These are phyloP conservation scores for Venturia nashicola DNA, from an alignment of 2,329 filamentous ascomycete genomes.

Conservation along the genomic window DNA sequence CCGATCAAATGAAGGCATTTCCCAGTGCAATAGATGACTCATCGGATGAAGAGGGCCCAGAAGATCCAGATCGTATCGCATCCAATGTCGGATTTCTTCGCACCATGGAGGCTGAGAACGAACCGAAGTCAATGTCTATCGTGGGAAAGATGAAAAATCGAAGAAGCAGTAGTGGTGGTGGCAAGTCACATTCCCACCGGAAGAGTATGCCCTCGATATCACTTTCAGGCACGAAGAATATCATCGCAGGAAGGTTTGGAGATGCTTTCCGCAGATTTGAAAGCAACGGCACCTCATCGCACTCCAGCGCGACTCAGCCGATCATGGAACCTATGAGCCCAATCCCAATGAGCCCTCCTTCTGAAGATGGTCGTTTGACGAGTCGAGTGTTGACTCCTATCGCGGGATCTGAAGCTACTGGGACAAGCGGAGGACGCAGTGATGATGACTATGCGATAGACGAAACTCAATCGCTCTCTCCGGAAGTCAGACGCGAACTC, in stretches of 20 bases:
- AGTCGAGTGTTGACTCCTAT: slow-evolving; percentile 45
- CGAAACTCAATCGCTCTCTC: slow-evolving; percentile 60
- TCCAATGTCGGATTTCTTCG: slow-evolving; percentile 78
- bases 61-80: slow-evolving; percentile 49
- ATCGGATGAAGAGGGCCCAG: slow-evolving; percentile 34
- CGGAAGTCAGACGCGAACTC: slow-evolving; percentile 80
- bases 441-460: slow-evolving; percentile 54
- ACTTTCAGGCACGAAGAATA: slow-evolving; percentile 62
- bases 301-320: slow-evolving; percentile 8
- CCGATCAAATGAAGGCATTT: slow-evolving; percentile 15
- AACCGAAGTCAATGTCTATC: slow-evolving; percentile 29
- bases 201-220: slow-evolving; percentile 58
- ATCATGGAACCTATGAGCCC: slow-evolving; percentile 20
- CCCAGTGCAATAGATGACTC: slow-evolving; percentile 23
- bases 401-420: slow-evolving; percentile 62
- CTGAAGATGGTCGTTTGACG: slow-evolving; percentile 12
- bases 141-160: slow-evolving; percentile 34
- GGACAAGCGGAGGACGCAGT: slow-evolving; percentile 48
- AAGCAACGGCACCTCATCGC: slow-evolving; percentile 25
- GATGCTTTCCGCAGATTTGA: slow-evolving; percentile 93
- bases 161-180: slow-evolving; percentile 39
- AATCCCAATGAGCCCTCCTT: slow-evolving; percentile 17
- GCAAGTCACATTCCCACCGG: slow-evolving; percentile 46
- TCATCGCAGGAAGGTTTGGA: slow-evolving; percentile 79
- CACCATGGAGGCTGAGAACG: slow-evolving; percentile 52